A percentile compares a stretch with the other conserved stretches of the same genome.
phyloP scores from a whole-genome alignment of 202 grass and related monocot species.

The Elaeis oleifera region DNA sequence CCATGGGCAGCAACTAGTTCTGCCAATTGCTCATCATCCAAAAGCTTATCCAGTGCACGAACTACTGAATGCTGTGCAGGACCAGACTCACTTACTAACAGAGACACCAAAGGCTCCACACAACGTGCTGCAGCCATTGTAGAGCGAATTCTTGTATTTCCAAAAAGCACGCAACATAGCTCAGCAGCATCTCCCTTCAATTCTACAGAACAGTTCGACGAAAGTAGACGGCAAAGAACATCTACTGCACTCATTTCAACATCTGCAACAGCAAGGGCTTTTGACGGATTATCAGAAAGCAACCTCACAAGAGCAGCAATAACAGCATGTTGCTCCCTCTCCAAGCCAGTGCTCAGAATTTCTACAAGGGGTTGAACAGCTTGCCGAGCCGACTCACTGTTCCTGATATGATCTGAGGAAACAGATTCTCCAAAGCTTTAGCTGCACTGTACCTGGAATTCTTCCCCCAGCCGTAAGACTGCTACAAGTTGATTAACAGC shows the following conservation, averaged over 20 bases:
- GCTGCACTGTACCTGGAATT: slow-evolving; percentile 95
- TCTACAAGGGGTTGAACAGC: slow-evolving; percentile 98
- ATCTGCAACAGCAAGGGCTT: slow-evolving; percentile 92
- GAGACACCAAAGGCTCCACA: slow-evolving; percentile 87
- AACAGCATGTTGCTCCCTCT: slow-evolving; percentile 99
- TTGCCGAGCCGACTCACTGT: slow-evolving; percentile 81
- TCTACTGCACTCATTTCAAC: slow-evolving; percentile 99
- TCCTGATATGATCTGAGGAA: slow-evolving; percentile 96
- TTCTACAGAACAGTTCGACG: slow-evolving; percentile 81
- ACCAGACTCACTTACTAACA: slow-evolving; percentile 76
- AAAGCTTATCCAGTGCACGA: slow-evolving; percentile 85
- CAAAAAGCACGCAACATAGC: slow-evolving; percentile 90
- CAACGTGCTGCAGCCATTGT: slow-evolving; percentile 89
- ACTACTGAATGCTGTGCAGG: slow-evolving; percentile 93
- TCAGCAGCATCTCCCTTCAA: slow-evolving; percentile 95
- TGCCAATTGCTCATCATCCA: slow-evolving; percentile 97
- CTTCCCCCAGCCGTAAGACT: slow-evolving; percentile 94
- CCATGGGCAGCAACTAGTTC: slow-evolving; percentile 95
- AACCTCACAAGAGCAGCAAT: slow-evolving; percentile 93
- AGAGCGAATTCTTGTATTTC: slow-evolving; percentile 94
- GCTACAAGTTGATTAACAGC: slow-evolving; percentile 96
- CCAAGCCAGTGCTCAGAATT: slow-evolving; percentile 95
- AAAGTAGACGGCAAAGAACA: slow-evolving; percentile 87
- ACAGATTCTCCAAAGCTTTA: slow-evolving; percentile 94
- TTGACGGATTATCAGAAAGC: slow-evolving; percentile 91